phyloP scores from a whole-genome alignment of 2,329 filamentous ascomycete species.

The Cladobotryum mycophilum region DNA sequence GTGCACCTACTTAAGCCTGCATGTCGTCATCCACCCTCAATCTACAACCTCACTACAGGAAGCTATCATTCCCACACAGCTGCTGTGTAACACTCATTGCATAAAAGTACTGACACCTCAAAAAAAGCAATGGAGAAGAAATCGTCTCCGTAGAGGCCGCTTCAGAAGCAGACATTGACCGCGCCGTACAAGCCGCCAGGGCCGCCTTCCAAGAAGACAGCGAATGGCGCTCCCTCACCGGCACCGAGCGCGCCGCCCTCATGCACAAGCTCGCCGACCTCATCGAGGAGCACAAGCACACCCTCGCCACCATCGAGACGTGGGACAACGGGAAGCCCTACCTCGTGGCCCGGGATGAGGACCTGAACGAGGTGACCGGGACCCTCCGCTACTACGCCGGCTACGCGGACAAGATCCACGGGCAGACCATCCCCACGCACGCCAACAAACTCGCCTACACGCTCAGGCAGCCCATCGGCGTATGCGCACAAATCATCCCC shows the following conservation, averaged over 20 bases:
- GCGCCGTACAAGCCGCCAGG: constrained; percentile 43
- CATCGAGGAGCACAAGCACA: constrained; percentile 54
- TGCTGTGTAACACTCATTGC: neutral
- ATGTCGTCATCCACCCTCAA: constrained; percentile 24
- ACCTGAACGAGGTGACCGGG: constrained; percentile 43
- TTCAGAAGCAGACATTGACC: constrained; percentile 25
- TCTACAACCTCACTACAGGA: fast-evolving
- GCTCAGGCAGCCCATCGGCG: constrained; percentile 68
- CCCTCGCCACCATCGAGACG: constrained; percentile 54
- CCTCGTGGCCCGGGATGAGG: constrained; percentile 57
- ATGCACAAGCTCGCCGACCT: constrained; percentile 67
- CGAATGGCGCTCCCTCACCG: constrained; percentile 62
- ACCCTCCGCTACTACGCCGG: constrained; percentile 69
- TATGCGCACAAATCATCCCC: constrained; percentile 70
- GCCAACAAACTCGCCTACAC: constrained; percentile 68
- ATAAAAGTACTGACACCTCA: neutral
- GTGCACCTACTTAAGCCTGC: neutral
- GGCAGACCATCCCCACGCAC: constrained; percentile 66
- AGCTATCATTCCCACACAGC: neutral
- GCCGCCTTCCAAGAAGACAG: constrained; percentile 58
- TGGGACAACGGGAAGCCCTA: constrained; percentile 76
- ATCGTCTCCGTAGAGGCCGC: constrained; percentile 29
- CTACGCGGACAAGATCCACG: constrained; percentile 73
- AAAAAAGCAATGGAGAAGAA: constrained; percentile 24
- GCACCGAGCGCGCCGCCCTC: constrained; percentile 60